Evolutionary conservation across 257 asterid genomes (phyloP).

Genomic region (Solanum phureja): DNA sequence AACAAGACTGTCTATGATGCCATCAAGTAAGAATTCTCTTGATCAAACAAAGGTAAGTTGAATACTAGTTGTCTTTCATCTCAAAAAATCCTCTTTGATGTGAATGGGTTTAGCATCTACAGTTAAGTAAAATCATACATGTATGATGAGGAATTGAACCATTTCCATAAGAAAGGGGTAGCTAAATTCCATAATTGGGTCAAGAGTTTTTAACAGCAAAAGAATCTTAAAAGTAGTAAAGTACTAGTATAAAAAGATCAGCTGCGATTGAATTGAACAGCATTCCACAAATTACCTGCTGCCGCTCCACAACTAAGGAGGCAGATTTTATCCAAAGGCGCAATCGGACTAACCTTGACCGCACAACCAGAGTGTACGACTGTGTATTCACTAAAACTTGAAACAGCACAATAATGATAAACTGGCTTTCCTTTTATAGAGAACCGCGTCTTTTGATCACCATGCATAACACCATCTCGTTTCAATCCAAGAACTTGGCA

Average conservation of each 20-base stretch:
- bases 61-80: background rate
- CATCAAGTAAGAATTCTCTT: background rate
- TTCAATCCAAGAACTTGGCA: slow-evolving; percentile 86
- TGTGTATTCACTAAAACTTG: slow-evolving; percentile 89
- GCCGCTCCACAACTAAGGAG: slow-evolving; percentile 98
- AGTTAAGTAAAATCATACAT: background rate
- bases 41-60: background rate
- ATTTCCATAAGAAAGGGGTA: background rate
- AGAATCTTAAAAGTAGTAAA: background rate
- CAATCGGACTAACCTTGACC: slow-evolving; percentile 55
- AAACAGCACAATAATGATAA: slow-evolving; percentile 89
- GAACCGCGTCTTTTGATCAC: slow-evolving; percentile 78
- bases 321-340: slow-evolving; percentile 87
- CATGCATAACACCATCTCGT: slow-evolving; percentile 85
- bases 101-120: background rate
- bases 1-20: background rate
- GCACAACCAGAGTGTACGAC: slow-evolving; percentile 97
- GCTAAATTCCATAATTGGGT: background rate
- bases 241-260: background rate
- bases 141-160: background rate
- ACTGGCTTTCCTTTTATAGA: slow-evolving; percentile 58
- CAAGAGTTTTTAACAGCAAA: background rate
- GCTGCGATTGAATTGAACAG: background rate
- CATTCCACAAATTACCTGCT: slow-evolving; percentile 43
- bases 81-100: background rate